Base-by-base conservation (phyloP, 2,329 filamentous ascomycete genomes). In the Arthrinium puccinioides region DNA sequence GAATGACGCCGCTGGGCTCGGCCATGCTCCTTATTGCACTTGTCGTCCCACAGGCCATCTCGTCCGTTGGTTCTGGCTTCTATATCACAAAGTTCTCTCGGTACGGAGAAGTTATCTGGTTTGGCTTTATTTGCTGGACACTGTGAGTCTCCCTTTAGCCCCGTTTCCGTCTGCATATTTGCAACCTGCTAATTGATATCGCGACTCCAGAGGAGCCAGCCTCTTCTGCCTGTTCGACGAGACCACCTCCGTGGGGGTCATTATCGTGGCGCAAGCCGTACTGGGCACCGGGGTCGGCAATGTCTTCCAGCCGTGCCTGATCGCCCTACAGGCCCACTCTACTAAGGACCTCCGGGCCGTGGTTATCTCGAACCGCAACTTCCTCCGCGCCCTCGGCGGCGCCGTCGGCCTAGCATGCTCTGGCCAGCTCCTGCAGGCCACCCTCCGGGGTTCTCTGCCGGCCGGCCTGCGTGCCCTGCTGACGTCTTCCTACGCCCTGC, bases 11-110 rank as follows among this genome's bases (percentile, higher is more conserved):
- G 4, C 25, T 49, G 11, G 34, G 44, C 21, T 47, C 47, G 15
- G 53, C 49, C 1, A 42, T 44, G 6, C 42, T 55, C 4, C 43
- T 51, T 16, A n/a, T 56, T 7, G 50, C 53, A 3, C 40, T 54
- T 4, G 38, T 54, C 9, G 29, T 51, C 2, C 35, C 45, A 2
- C 50, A 53, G 25, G 46, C 44, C n/a, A 19, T 49, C 11, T 38
- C 47, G 2, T 49, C 44, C 4, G 31, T 42, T 2, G 18, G 41
- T 14, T 46, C 48, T 2, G 50, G 50, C 4, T 46, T 46, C 5
- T 31, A 47, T 4, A 54, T 51, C 38, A 42, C 48, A 2, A 48
- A 39, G 28, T 21, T 44, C 6, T 44, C 42, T 10, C 47, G 47
- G 45, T 52, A 43, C 30, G 44, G 28, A 7, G n/a, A 29, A 5